Conservation (phyloP, 257 asterid species). For the Handroanthus guayacan region DNA sequence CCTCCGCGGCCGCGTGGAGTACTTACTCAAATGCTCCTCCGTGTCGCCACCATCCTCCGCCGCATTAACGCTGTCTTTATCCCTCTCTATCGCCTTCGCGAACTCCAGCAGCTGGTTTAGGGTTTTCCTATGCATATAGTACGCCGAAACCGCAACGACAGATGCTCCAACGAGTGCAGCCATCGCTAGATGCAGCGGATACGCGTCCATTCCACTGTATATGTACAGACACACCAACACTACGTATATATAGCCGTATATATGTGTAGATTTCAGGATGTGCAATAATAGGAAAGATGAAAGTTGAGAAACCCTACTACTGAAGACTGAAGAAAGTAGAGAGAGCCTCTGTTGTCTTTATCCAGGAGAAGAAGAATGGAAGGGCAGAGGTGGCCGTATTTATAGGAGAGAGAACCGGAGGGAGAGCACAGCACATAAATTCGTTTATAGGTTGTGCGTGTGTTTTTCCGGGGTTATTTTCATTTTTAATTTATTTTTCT, state of each 20-base stretch:
- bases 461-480: neutral
- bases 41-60: constrained; percentile 37
- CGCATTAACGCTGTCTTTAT: constrained; percentile 38
- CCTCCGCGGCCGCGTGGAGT: constrained; percentile 39
- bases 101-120: constrained; percentile 65
- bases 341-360: neutral
- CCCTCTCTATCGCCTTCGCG: constrained; percentile 63
- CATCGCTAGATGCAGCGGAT: constrained; percentile 64
- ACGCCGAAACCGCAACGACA: constrained; percentile 69
- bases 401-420: constrained; percentile 17
- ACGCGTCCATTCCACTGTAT: constrained; percentile 50
- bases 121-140: constrained; percentile 71
- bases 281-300: neutral
- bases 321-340: constrained; percentile 1
- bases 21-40: constrained; percentile 44
- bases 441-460: constrained; percentile 22
- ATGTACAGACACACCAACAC: neutral
- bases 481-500: neutral
- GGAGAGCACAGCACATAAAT: neutral
- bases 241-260: neutral
- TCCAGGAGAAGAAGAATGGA: neutral
- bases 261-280: neutral
- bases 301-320: constrained; percentile 30
- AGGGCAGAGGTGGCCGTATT: constrained; percentile 10
- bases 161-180: constrained; percentile 80